Conservation (phyloP, 2,329 filamentous ascomycete species). For the Harringtonia lauricola region DNA sequence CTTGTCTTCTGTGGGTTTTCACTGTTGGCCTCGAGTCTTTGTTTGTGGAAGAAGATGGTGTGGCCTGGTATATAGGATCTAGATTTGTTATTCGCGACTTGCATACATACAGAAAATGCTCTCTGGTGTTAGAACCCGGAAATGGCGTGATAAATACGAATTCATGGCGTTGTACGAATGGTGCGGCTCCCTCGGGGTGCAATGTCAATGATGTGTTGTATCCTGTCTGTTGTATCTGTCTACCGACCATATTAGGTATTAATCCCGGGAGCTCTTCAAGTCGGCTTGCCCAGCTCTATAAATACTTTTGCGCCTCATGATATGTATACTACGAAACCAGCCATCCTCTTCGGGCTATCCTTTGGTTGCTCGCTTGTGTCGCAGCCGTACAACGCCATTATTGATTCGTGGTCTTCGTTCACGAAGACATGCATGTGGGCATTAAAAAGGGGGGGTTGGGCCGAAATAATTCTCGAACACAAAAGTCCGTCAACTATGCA, state of each 20-base stretch:
- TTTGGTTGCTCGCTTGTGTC: no score
- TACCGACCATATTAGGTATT: background rate
- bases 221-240: no score
- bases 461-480: background rate
- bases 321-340: no score
- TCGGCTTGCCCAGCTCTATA: no score
- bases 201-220: no score
- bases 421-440: background rate
- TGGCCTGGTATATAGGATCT: conserved; percentile 10
- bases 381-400: no score
- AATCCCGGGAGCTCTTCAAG: background rate
- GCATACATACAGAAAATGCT: conserved; percentile 4
- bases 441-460: background rate
- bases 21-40: background rate
- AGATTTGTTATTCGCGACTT: conserved; percentile 6
- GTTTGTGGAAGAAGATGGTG: background rate
- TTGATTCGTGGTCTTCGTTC: no score
- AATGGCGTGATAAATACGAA: background rate
- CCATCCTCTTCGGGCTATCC: no score
- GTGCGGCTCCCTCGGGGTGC: no score
- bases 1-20: background rate
- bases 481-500: conserved; percentile 1
- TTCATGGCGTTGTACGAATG: background rate
- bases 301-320: no score
- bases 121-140: background rate